Evolutionary conservation across 2,329 filamentous ascomycete species (phyloP), one percentile per base, ranked within the genome.

Genomic region (Pestalotiopsis sp.): DNA sequence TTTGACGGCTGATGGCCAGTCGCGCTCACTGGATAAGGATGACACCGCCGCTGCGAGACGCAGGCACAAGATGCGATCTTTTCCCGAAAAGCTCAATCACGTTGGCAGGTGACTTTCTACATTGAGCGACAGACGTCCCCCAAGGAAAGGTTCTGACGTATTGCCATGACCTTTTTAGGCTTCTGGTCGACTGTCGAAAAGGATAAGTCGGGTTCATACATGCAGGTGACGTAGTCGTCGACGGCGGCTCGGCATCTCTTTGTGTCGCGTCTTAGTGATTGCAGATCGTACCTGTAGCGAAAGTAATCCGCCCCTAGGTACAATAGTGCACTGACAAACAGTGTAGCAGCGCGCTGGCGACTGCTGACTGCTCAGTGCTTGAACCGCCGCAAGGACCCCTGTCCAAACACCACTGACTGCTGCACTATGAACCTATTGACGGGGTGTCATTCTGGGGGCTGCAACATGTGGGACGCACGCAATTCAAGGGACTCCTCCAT

Each of bases 191-290:
- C 6, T 23, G 38, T 39, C 38, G 38, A 49, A 20, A 49, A 49
- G 61, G 61, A 49, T 64, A 64, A 49, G 38, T 49, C 61, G 39
- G 61, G n/a, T 14, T 49, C 38, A 12, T 20, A 31, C 59, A 62
- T 36, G 31, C 31, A 14, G 59, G 59, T 62, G 59, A 62, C 59
- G 59, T 62, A 62, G 36, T 62, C 6, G 31, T 13, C 36, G 14
- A 59, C 36, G 27, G 36, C 12, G 31, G 59, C 31, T 39, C 31
- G 36, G n/a, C 59, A 39, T 62, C 45, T 52, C 45, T n/a, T 62
- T 14, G 2, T 20, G 59, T 62, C 59, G 59, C 59, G 59, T 36
- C 14, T 23, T 52, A 52, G 45, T 23, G 45, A 20, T 52, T 52
- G 17, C 4, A 36, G 31, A 36, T 36, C 31, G 31, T 36, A 36